Conservation (phyloP, 768 basidiomycete species). For the Termitomyces titanicus region DNA sequence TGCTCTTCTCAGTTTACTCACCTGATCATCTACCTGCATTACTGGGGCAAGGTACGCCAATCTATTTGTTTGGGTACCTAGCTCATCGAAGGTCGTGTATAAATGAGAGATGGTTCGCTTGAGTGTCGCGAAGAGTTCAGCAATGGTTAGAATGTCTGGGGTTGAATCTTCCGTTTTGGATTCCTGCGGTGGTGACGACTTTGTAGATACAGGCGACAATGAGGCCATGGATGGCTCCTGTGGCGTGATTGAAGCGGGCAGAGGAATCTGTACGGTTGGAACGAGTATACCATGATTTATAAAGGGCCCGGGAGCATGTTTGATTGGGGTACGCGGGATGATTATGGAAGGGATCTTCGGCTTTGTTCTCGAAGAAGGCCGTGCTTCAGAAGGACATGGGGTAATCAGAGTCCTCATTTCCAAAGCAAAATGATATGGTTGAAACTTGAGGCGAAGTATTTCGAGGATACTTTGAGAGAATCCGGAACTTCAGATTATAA, state of each 20-base stretch:
- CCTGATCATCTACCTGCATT: slow-evolving; percentile 42
- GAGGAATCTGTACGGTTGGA: neutral
- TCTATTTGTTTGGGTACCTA: slow-evolving; percentile 43
- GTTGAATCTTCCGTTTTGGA: slow-evolving; percentile 5
- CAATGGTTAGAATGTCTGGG: slow-evolving; percentile 39
- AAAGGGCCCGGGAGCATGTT: neutral
- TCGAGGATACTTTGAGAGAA: neutral
- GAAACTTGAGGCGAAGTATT: neutral
- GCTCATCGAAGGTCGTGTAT: slow-evolving; percentile 38
- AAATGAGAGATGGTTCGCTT: slow-evolving; percentile 38
- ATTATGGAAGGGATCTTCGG: slow-evolving; percentile 22
- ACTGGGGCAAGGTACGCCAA: slow-evolving; percentile 42
- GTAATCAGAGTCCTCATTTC: slow-evolving; percentile 4
- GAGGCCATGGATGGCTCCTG: neutral
- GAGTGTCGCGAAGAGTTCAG: slow-evolving; percentile 43
- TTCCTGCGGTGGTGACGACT: neutral
- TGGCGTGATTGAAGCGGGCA: slow-evolving; percentile 4
- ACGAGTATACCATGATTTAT: neutral
- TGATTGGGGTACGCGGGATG: slow-evolving; percentile 20
- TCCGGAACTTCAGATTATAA: neutral
- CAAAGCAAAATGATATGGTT: neutral
- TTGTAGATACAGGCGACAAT: neutral
- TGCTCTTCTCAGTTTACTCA: slow-evolving; percentile 18
- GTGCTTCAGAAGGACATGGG: slow-evolving; percentile 1
- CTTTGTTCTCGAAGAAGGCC: slow-evolving; percentile 8